A percentile compares a stretch with the other conserved stretches of the same genome.
phyloP scores from a whole-genome alignment of 768 basidiomycete species.

The Russula abietina region DNA sequence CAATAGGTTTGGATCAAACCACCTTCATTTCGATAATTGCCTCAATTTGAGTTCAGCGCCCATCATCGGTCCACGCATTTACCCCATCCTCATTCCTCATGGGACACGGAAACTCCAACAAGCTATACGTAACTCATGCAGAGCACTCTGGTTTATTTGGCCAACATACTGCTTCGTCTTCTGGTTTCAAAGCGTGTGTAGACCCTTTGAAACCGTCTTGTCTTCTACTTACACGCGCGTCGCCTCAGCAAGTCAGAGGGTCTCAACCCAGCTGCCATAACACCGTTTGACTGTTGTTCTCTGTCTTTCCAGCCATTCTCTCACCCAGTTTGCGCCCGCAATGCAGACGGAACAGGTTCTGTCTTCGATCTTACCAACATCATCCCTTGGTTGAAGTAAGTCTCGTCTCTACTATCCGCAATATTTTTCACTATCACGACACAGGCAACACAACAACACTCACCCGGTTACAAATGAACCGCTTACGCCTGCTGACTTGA shows the following conservation, averaged over 20 bases:
- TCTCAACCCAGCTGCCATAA: conserved; percentile 54
- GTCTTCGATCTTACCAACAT: conserved; percentile 92
- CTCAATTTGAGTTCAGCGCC: neutral
- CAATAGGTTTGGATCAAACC: neutral
- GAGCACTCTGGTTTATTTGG: conserved; percentile 79
- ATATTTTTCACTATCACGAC: conserved; percentile 1
- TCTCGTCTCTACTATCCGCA: conserved; percentile 13
- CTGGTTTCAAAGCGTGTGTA: conserved; percentile 62
- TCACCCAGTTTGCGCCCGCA: conserved; percentile 83
- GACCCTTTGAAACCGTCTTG: conserved; percentile 16
- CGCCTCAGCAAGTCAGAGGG: conserved; percentile 56
- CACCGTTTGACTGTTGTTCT: conserved; percentile 88
- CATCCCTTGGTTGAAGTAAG: conserved; percentile 89
- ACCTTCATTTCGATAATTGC: too few relatives aligned
- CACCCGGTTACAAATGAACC: conserved; percentile 73
- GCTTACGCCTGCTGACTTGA: conserved; percentile 64
- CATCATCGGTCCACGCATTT: neutral
- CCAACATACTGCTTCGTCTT: conserved; percentile 69
- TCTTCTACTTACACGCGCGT: conserved; percentile 14
- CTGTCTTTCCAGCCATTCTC: conserved; percentile 86
- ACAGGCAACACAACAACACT: conserved; percentile 74
- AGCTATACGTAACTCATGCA: conserved; percentile 84
- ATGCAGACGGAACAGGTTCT: conserved; percentile 68
- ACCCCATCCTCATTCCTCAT: conserved; percentile 38
- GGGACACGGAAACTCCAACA: conserved; percentile 85